Evolutionary conservation across 805 yeast genomes (phyloP).

Genomic region (Wickerhamomyces chambardii): DNA sequence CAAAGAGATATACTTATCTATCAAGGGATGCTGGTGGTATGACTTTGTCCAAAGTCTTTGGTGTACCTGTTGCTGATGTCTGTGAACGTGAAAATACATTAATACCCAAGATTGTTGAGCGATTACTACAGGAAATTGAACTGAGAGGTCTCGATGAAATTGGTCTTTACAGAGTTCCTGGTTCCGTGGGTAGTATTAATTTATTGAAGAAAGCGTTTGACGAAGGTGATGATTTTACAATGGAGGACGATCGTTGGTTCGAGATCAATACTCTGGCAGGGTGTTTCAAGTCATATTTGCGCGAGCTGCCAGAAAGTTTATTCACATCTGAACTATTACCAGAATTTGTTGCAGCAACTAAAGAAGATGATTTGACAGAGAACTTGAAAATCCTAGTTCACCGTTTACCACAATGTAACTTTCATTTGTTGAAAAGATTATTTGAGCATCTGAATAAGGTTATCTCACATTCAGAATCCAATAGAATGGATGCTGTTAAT

Average conservation of each 20-base stretch:
- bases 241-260: constrained; percentile 52
- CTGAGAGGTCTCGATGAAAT: constrained; percentile 83
- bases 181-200: constrained; percentile 50
- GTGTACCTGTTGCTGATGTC: constrained; percentile 71
- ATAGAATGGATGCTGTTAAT: constrained; percentile 85
- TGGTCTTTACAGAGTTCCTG: constrained; percentile 77
- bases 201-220: constrained; percentile 45
- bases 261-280: constrained; percentile 87
- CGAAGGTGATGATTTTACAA: constrained; percentile 34
- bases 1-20: constrained; percentile 32
- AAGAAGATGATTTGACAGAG: constrained; percentile 21
- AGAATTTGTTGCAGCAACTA: constrained; percentile 35
- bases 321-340: constrained; percentile 61
- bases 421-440: constrained; percentile 56
- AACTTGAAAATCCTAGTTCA: constrained; percentile 23
- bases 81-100: constrained; percentile 60
- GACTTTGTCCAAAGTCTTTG: constrained; percentile 56
- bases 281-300: constrained; percentile 70
- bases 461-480: constrained; percentile 53
- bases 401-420: constrained; percentile 57
- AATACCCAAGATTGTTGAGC: constrained; percentile 59
- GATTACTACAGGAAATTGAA: constrained; percentile 69
- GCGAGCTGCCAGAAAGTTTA: constrained; percentile 83
- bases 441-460: constrained; percentile 64
- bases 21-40: constrained; percentile 29